Conservation (phyloP, 805 yeast species). For the Nakazawaea siamensis region DNA sequence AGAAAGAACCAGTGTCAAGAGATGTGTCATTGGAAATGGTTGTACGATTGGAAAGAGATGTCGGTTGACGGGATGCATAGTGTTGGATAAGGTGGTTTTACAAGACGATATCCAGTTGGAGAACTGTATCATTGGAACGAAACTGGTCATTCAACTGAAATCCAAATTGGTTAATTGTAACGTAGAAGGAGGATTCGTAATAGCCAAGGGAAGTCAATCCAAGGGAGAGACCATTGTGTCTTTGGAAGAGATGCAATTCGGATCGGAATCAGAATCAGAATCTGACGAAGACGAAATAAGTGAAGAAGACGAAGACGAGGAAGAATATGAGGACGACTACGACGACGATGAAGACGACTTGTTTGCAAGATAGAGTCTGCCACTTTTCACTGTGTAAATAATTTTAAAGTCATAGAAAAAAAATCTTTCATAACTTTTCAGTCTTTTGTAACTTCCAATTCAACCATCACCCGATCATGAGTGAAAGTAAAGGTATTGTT, state of each 20-base stretch:
- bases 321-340: conserved; percentile 28
- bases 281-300: conserved; percentile 15
- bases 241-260: conserved; percentile 17
- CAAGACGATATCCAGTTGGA: conserved; percentile 77
- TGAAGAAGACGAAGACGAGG: conserved; percentile 22
- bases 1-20: conserved; percentile 79
- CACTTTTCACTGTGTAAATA: conserved; percentile 1
- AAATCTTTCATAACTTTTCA: not conserved
- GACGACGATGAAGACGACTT: conserved; percentile 36
- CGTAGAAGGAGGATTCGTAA: conserved; percentile 72
- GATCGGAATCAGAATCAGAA: conserved; percentile 15
- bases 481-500: conserved; percentile 27
- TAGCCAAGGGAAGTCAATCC: conserved; percentile 41
- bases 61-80: conserved; percentile 78
- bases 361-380: conserved; percentile 8
- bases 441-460: no score
- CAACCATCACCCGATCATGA: conserved; percentile 12
- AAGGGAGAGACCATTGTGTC: conserved; percentile 30
- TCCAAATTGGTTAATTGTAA: conserved; percentile 70
- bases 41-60: conserved; percentile 81
- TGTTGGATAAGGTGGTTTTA: conserved; percentile 60
- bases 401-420: not conserved
- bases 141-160: conserved; percentile 56
- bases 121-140: conserved; percentile 77
- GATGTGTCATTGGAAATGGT: conserved; percentile 69